These are phyloP conservation scores for Tricholoma bakamatsutake DNA, from an alignment of 768 basidiomycete genomes.

Conservation along the genomic window DNA sequence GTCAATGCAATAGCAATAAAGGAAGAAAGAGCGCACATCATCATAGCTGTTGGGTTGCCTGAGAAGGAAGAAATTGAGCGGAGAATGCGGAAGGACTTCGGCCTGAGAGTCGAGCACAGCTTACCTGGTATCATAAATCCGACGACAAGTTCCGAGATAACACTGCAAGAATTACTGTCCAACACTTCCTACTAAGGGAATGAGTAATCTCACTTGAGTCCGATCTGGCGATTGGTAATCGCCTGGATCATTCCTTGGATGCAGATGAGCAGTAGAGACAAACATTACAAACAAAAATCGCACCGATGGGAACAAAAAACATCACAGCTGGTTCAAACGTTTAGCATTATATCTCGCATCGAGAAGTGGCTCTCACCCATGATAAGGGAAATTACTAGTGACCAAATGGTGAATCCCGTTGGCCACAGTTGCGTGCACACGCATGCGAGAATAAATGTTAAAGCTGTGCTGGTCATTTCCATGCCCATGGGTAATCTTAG, in stretches of 20 bases:
- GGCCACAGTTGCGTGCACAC: conserved; percentile 59
- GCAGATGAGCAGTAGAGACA: background rate
- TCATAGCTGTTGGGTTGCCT: conserved; percentile 70
- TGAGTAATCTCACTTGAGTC: conserved; percentile 30
- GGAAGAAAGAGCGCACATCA: conserved; percentile 42
- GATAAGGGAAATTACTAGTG: conserved; percentile 45
- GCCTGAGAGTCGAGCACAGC: conserved; percentile 5
- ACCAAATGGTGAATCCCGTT: conserved; percentile 67
- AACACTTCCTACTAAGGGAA: background rate
- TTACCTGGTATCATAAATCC: conserved; percentile 47
- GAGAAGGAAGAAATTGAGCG: conserved; percentile 23
- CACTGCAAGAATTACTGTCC: conserved; percentile 26
- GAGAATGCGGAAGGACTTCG: background rate
- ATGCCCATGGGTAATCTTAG: background rate
- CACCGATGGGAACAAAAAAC: conserved; percentile 68
- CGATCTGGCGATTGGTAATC: conserved; percentile 75
- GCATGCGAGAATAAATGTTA: conserved; percentile 57
- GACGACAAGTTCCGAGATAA: conserved; percentile 70
- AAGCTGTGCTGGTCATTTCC: conserved; percentile 19
- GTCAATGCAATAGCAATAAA: background rate
- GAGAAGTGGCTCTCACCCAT: conserved; percentile 27
- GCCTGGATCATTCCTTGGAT: conserved; percentile 61
- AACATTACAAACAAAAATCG: conserved; percentile 16
- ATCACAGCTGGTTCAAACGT: conserved; percentile 30
- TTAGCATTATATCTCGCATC: conserved; percentile 1